These are phyloP conservation scores for Apiospora aurea DNA, from an alignment of 2,329 filamentous ascomycete species.

Conservation along the genomic window DNA sequence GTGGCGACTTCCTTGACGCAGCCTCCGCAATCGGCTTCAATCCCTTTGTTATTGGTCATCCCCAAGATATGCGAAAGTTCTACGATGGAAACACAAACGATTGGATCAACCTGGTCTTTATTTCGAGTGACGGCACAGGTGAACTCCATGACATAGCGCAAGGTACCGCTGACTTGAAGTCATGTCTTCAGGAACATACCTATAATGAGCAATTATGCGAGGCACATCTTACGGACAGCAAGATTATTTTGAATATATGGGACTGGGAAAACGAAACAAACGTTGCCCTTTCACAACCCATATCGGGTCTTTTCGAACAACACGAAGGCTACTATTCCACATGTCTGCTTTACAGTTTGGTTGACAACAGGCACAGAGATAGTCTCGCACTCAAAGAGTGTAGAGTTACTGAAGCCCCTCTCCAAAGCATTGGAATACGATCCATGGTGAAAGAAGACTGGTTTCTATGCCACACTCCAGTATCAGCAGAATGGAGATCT, in stretches of 20 bases:
- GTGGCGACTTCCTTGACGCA: neutral
- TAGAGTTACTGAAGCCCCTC: neutral
- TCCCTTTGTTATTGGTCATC: slow-evolving; percentile 2
- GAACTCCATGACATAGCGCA: neutral
- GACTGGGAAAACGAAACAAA: neutral
- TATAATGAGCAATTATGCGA: slow-evolving; percentile 10
- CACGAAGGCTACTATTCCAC: neutral
- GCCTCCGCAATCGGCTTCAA: slow-evolving; percentile 8
- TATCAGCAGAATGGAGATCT: neutral
- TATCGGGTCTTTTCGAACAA: slow-evolving; percentile 6
- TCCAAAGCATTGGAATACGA: neutral
- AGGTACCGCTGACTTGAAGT: neutral
- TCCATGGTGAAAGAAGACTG: neutral
- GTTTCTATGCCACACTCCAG: neutral
- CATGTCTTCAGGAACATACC: neutral
- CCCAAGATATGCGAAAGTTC: neutral
- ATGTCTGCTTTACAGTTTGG: neutral
- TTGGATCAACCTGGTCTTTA: slow-evolving; percentile 7
- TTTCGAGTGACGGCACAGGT: neutral
- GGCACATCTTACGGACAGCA: neutral
- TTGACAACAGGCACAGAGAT: neutral
- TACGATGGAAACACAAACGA: slow-evolving; percentile 4
- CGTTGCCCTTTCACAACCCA: neutral
- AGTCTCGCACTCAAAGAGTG: slow-evolving; percentile 8
- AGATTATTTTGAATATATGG: neutral